These are phyloP conservation scores for Fusarium sp. DNA, from an alignment of 2,329 filamentous ascomycete genomes.

Conservation along the genomic window DNA sequence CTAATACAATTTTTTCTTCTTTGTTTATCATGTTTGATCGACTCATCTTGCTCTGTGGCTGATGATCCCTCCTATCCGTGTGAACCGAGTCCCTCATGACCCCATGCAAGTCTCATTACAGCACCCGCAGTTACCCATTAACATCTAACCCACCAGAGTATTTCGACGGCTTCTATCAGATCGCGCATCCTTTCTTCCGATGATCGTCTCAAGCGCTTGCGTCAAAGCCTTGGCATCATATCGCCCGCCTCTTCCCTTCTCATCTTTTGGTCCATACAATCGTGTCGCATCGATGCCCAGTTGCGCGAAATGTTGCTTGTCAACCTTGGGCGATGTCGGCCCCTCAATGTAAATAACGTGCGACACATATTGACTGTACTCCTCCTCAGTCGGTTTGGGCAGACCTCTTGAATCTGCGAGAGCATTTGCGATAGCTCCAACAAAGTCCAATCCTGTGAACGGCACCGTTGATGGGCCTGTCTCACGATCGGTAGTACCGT, in stretches of 20 bases:
- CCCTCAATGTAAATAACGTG: conserved; percentile 86
- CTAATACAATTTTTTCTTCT: conserved; percentile 29
- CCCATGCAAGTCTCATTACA: not conserved
- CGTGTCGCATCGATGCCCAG: conserved; percentile 82
- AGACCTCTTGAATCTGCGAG: conserved; percentile 74
- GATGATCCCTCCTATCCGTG: not conserved
- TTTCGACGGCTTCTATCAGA: conserved; percentile 58
- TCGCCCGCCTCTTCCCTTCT: conserved; percentile 58
- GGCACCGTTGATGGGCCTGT: conserved; percentile 76
- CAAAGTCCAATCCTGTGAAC: conserved; percentile 83
- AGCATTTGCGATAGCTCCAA: conserved; percentile 81
- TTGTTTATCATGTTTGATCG: conserved; percentile 1
- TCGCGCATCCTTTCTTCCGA: conserved; percentile 66
- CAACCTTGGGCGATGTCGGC: conserved; percentile 75
- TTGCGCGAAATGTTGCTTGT: conserved; percentile 70
- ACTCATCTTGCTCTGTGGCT: too few species aligned
- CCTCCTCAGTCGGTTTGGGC: conserved; percentile 52
- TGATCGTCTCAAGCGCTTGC: conserved; percentile 80
- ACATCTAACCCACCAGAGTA: conserved; percentile 52
- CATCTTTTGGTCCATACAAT: conserved; percentile 76
- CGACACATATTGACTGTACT: conserved; percentile 78
- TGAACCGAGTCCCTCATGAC: not conserved
- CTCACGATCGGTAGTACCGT: conserved; percentile 86
- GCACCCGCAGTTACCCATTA: not conserved
- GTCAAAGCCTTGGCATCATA: conserved; percentile 83